Conservation (phyloP, 1,139 yeast species). For the Suhomyces terraborum region DNA sequence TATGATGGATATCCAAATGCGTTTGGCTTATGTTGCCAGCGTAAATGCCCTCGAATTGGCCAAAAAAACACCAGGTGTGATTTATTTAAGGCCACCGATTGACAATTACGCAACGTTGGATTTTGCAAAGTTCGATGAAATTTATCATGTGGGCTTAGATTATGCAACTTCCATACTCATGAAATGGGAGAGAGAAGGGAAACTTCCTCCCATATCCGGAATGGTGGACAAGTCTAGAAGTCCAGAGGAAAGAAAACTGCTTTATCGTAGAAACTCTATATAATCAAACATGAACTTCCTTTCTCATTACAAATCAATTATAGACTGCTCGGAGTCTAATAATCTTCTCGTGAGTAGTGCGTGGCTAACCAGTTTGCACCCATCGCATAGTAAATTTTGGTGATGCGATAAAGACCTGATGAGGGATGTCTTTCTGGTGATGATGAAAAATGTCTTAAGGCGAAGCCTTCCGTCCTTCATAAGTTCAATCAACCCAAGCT, state of each 20-base stretch:
- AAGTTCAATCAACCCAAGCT: too few relatives aligned
- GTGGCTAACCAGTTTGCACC: constrained; percentile 8
- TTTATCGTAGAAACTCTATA: constrained; percentile 66
- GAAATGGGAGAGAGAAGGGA: constrained; percentile 53
- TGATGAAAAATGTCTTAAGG: constrained; percentile 5
- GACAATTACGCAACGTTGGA: constrained; percentile 90
- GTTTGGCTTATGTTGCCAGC: constrained; percentile 92
- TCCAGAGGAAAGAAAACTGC: constrained; percentile 21
- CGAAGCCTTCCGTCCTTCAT: background rate
- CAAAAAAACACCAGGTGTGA: constrained; percentile 79
- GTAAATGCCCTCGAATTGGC: constrained; percentile 91
- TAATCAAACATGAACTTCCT: constrained; percentile 20
- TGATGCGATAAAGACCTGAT: background rate
- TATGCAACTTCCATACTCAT: constrained; percentile 67
- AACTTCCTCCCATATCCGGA: constrained; percentile 68
- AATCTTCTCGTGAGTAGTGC: constrained; percentile 4
- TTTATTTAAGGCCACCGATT: constrained; percentile 93
- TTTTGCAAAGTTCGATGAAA: constrained; percentile 89
- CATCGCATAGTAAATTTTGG: constrained; percentile 4
- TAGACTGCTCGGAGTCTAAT: too few relatives aligned
- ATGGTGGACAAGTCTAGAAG: constrained; percentile 28
- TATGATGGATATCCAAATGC: constrained; percentile 91
- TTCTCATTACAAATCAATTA: background rate
- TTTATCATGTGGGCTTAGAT: constrained; percentile 74
- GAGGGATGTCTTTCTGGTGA: background rate